phyloP scores from a whole-genome alignment of 164 flowering plant species.

The Malania oleifera region DNA sequence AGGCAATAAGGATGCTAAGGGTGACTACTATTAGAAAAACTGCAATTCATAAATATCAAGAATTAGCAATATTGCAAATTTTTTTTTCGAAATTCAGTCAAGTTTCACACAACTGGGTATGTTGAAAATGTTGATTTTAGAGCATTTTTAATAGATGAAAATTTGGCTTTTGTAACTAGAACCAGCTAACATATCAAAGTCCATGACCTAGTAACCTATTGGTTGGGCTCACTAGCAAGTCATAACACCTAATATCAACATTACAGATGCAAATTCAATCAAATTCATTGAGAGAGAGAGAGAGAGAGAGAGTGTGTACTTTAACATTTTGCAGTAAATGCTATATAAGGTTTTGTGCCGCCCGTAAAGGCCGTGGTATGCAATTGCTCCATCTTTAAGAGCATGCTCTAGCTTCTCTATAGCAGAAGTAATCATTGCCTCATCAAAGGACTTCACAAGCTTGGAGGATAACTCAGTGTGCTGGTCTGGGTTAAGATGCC shows the following conservation, averaged over 20 bases:
- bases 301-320: slow-evolving; percentile 51
- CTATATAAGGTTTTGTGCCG: slow-evolving; percentile 92
- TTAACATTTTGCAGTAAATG: slow-evolving; percentile 82
- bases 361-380: slow-evolving; percentile 61
- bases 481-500: slow-evolving; percentile 71
- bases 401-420: slow-evolving; percentile 63
- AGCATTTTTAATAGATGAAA: too few relatives aligned
- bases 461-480: slow-evolving; percentile 62
- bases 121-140: too few relatives aligned
- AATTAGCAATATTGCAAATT: too few relatives aligned
- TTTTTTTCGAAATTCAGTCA: too few relatives aligned
- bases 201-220: too few relatives aligned
- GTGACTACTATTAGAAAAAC: neutral
- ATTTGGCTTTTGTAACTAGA: too few relatives aligned
- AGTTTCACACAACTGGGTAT: too few relatives aligned
- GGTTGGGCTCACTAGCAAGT: too few relatives aligned
- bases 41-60: too few relatives aligned
- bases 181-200: too few relatives aligned
- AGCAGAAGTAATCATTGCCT: slow-evolving; percentile 64
- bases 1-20: neutral
- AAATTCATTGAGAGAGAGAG: neutral
- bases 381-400: slow-evolving; percentile 50
- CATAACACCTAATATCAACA: too few relatives aligned
- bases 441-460: slow-evolving; percentile 61
- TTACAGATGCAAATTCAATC: too few relatives aligned